phyloP scores from a whole-genome alignment of 345 rosid genomes.

The Citrus maxima region DNA sequence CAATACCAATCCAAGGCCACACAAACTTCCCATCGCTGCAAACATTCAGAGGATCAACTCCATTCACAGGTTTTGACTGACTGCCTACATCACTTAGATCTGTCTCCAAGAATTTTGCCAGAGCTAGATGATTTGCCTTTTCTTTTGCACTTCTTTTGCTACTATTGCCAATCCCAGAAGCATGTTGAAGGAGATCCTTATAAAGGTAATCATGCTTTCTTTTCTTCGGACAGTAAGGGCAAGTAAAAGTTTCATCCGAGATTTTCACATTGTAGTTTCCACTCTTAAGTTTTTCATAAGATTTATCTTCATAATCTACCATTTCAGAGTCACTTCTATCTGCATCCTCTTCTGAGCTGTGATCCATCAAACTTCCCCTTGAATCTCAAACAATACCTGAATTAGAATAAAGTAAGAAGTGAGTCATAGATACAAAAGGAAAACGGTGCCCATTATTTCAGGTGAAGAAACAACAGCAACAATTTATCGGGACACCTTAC shows the following conservation, averaged over 20 bases:
- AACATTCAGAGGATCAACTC: slow-evolving; percentile 25
- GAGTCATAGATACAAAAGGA: background rate
- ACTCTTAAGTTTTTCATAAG: slow-evolving; percentile 68
- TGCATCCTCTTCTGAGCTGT: slow-evolving; percentile 31
- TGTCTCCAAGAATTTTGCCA: slow-evolving; percentile 63
- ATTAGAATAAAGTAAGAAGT: background rate
- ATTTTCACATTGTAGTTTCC: slow-evolving; percentile 57
- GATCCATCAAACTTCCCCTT: slow-evolving; percentile 16
- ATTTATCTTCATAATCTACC: slow-evolving; percentile 41
- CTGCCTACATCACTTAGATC: slow-evolving; percentile 37
- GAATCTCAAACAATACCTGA: background rate
- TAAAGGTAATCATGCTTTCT: slow-evolving; percentile 58
- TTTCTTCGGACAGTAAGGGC: slow-evolving; percentile 83
- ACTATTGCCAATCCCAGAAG: slow-evolving; percentile 89
- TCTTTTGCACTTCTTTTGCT: slow-evolving; percentile 63
- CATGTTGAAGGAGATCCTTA: slow-evolving; percentile 86
- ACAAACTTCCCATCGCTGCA: slow-evolving; percentile 71
- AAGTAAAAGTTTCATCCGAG: slow-evolving; percentile 53
- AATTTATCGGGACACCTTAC: too few relatives aligned
- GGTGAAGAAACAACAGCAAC: background rate
- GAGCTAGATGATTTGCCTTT: slow-evolving; percentile 82
- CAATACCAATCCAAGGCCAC: slow-evolving; percentile 82
- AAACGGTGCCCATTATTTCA: background rate
- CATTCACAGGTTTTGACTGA: slow-evolving; percentile 29
- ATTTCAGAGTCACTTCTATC: slow-evolving; percentile 53